phyloP scores from a whole-genome alignment of 2,329 filamentous ascomycete genomes.

The Xylaria sp. region DNA sequence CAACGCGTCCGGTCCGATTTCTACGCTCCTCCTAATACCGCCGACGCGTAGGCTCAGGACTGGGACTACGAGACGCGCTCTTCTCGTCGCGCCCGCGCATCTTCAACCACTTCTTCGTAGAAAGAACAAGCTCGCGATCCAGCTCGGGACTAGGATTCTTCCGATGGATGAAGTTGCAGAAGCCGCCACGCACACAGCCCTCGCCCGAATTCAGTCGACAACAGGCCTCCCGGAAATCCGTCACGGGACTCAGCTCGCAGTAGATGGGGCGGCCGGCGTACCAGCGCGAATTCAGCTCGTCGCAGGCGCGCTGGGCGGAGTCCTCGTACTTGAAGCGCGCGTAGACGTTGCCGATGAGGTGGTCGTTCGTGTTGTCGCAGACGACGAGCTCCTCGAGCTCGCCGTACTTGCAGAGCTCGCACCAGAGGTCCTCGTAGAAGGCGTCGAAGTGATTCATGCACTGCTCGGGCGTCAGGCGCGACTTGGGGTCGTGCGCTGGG shows the following conservation, averaged over 20 bases:
- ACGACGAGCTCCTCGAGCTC: constrained; percentile 97
- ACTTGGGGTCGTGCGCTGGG: constrained; percentile 92
- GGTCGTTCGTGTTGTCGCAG: constrained; percentile 99
- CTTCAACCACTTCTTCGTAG: constrained; percentile 95
- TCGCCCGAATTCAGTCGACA: constrained; percentile 92
- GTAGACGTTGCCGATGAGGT: constrained; percentile 98
- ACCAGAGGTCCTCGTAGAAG: constrained; percentile 99
- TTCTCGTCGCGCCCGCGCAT: constrained; percentile 75
- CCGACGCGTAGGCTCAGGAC: constrained; percentile 74
- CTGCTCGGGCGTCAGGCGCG: constrained; percentile 92
- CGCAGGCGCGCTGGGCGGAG: constrained; percentile 85
- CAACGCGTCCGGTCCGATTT: background rate
- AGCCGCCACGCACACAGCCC: constrained; percentile 90
- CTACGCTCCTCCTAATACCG: constrained; percentile 47
- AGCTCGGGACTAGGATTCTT: constrained; percentile 90
- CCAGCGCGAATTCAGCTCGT: constrained; percentile 90
- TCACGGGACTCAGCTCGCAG: constrained; percentile 94
- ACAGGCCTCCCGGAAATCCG: constrained; percentile 96
- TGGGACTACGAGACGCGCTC: constrained; percentile 76
- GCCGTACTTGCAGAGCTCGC: constrained; percentile 98
- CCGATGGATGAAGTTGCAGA: constrained; percentile 99
- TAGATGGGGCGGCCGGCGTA: constrained; percentile 97
- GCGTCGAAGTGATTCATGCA: constrained; percentile 99
- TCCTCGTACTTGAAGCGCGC: constrained; percentile 99
- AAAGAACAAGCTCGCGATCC: constrained; percentile 78